Conservation (phyloP, 306 rosid genomes). For the Lathyrus tuberosus region DNA sequence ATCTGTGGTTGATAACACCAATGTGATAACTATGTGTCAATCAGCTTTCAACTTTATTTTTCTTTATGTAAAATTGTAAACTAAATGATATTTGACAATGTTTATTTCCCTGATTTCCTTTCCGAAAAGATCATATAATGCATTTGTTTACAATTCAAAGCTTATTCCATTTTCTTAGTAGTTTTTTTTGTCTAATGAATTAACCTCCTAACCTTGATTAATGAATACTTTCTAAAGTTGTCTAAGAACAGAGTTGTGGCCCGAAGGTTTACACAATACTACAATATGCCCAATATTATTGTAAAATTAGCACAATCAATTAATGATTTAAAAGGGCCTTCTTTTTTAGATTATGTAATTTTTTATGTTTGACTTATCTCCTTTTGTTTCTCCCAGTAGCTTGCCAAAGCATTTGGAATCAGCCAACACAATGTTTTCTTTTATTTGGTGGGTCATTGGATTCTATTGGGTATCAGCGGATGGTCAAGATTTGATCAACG, state of each 20-base stretch:
- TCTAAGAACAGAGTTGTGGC: not conserved
- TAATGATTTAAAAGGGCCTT: slow-evolving; percentile 2
- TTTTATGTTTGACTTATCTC: slow-evolving; percentile 12
- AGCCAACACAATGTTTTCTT: slow-evolving; percentile 96
- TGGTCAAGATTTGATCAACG: slow-evolving; percentile 62
- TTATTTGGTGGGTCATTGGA: slow-evolving; percentile 98
- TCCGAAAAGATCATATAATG: not conserved
- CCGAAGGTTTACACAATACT: slow-evolving; percentile 7
- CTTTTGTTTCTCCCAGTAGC: slow-evolving; percentile 43
- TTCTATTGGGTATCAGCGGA: slow-evolving; percentile 95
- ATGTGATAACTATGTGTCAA: not conserved
- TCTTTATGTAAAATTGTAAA: slow-evolving; percentile 2
- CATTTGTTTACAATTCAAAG: slow-evolving; percentile 10
- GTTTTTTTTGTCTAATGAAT: not conserved
- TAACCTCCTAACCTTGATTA: slow-evolving; percentile 5
- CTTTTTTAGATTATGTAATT: not conserved
- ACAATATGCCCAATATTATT: not conserved
- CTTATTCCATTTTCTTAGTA: slow-evolving; percentile 6
- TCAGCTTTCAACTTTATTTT: slow-evolving; percentile 11
- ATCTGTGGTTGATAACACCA: not conserved
- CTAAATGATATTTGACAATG: slow-evolving; percentile 13
- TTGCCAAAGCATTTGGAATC: slow-evolving; percentile 89
- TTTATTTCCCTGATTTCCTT: slow-evolving; percentile 17
- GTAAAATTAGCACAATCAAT: slow-evolving; percentile 4
- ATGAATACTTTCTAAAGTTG: slow-evolving; percentile 11